Percentiles rank a stretch among this genome's conserved stretches.
phyloP scores from a whole-genome alignment of 768 basidiomycete species.

The Crassisporium funariophilum region DNA sequence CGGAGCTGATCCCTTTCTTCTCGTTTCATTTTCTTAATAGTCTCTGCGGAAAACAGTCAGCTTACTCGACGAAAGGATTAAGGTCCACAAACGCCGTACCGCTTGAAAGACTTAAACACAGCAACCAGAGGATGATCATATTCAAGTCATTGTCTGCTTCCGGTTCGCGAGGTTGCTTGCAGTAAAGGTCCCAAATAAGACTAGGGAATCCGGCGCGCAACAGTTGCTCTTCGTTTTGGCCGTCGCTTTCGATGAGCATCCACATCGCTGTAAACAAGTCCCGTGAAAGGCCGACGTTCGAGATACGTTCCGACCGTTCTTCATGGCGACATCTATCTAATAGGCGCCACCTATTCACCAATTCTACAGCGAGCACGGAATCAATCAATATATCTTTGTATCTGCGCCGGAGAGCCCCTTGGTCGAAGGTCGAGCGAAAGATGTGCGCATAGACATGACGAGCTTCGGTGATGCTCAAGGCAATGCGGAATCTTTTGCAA shows the following conservation, averaged over 20 bases:
- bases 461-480: no score
- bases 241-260: no score
- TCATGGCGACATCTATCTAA: no score
- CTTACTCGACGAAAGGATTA: conserved; percentile 12
- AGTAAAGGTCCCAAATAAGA: conserved; percentile 39
- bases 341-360: no score
- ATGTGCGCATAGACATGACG: conserved; percentile 62
- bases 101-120: conserved; percentile 40
- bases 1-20: conserved; percentile 42
- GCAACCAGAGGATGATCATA: conserved; percentile 40
- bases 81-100: conserved; percentile 31
- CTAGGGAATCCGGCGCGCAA: conserved; percentile 40
- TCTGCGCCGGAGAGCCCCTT: conserved; percentile 26
- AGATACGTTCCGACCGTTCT: no score
- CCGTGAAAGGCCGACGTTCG: no score
- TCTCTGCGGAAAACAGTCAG: conserved; percentile 22
- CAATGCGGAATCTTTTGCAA: conserved; percentile 44
- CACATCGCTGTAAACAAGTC: no score
- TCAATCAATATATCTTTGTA: conserved; percentile 31
- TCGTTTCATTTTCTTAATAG: conserved; percentile 38
- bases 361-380: conserved; percentile 48
- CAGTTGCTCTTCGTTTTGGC: no score
- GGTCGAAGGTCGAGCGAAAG: conserved; percentile 55
- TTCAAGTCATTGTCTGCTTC: conserved; percentile 19
- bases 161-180: conserved; percentile 9